Conservation (phyloP, 768 basidiomycete genomes). For the Trametes villosa region DNA sequence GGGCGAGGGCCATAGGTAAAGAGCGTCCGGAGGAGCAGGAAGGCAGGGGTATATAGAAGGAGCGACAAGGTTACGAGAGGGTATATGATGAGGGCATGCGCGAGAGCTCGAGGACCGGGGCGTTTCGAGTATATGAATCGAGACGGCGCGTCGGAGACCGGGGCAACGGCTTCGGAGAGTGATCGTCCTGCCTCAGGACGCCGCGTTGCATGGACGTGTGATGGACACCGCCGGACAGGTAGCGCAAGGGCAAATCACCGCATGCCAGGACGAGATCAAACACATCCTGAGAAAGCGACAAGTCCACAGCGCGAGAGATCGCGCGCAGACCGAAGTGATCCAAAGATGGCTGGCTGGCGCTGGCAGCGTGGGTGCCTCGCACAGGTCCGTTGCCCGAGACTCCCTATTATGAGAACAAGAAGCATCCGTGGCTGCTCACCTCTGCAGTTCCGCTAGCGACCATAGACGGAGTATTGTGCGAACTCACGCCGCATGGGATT, state of each 20-base stretch:
- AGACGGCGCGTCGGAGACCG: slow-evolving; percentile 4
- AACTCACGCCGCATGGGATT: slow-evolving; percentile 1
- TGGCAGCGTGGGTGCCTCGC: slow-evolving; percentile 16
- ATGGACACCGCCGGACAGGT: slow-evolving; percentile 14
- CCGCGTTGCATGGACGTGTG: slow-evolving; percentile 13
- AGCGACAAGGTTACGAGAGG: slow-evolving; percentile 14
- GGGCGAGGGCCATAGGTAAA: slow-evolving; percentile 20
- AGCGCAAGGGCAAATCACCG: slow-evolving; percentile 12
- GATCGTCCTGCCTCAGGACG: slow-evolving; percentile 15
- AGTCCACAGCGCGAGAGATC: slow-evolving; percentile 1
- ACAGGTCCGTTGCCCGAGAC: slow-evolving; percentile 8
- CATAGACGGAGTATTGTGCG: background rate
- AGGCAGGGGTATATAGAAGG: slow-evolving; percentile 11
- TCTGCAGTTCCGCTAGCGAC: background rate
- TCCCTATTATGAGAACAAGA: slow-evolving; percentile 11
- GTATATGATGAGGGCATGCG: slow-evolving; percentile 17
- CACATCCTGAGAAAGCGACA: background rate
- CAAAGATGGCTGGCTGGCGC: slow-evolving; percentile 2
- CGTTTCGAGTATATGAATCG: slow-evolving; percentile 19
- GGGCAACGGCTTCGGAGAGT: slow-evolving; percentile 1
- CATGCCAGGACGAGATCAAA: slow-evolving; percentile 1
- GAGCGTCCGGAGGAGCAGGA: slow-evolving; percentile 4
- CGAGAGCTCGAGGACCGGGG: slow-evolving; percentile 2
- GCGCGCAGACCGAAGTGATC: background rate
- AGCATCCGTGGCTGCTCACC: slow-evolving; percentile 4